Evolutionary conservation across 768 basidiomycete species (phyloP).

Genomic region (Phaeotremella skinneri): DNA sequence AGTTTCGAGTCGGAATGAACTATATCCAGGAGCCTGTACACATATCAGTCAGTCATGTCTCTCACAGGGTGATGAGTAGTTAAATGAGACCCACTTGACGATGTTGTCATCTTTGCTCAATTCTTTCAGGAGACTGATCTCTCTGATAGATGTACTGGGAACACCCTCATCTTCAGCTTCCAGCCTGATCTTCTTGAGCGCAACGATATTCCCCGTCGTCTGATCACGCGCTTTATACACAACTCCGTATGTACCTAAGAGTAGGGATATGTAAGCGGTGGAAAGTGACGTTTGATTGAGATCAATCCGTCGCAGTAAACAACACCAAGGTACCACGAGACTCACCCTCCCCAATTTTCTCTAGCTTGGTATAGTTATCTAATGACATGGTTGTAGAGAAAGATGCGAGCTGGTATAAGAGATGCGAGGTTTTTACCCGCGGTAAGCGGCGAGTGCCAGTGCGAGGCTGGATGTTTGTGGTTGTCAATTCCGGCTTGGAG

Average conservation of each 20-base stretch:
- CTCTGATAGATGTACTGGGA: constrained; percentile 94
- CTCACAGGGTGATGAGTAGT: not conserved
- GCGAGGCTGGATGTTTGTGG: constrained; percentile 5
- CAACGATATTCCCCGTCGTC: constrained; percentile 76
- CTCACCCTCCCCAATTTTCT: constrained; percentile 87
- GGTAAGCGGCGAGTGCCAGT: not conserved
- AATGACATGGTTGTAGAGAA: constrained; percentile 37
- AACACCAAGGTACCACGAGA: constrained; percentile 33
- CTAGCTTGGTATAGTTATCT: constrained; percentile 87
- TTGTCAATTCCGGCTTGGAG: not conserved
- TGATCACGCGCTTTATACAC: constrained; percentile 94
- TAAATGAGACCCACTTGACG: constrained; percentile 63
- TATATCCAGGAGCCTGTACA: constrained; percentile 82
- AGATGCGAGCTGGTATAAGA: not conserved
- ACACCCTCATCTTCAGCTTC: constrained; percentile 99
- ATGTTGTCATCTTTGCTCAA: constrained; percentile 88
- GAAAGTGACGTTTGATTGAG: not conserved
- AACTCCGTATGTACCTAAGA: constrained; percentile 89
- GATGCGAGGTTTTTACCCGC: not conserved
- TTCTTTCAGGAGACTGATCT: constrained; percentile 96
- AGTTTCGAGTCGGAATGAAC: constrained; percentile 96
- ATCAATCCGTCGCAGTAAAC: not conserved
- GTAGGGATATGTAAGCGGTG: too few species aligned
- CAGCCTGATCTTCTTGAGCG: constrained; percentile 96
- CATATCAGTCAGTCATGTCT: constrained; percentile 4